Base-by-base conservation (phyloP, 768 basidiomycete genomes). In the Trametes cubensis region DNA sequence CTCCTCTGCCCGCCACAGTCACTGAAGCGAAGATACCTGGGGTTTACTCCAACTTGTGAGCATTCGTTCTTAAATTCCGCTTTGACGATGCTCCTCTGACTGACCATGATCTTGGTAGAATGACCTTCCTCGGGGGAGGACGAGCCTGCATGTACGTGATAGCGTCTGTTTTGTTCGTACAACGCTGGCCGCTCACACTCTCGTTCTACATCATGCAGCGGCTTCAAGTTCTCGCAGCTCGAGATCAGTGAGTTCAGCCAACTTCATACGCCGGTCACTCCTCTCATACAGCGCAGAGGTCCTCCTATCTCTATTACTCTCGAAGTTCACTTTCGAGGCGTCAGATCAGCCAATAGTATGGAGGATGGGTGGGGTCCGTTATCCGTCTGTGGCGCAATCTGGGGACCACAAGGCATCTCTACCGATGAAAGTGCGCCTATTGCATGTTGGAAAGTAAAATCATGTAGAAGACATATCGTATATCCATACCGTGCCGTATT, bases 171-270 rank as follows among this genome's bases (percentile, higher is more conserved):
- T n/a, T n/a, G n/a, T n/a, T n/a, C n/a, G n/a, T n/a, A n/a, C n/a
- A n/a, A n/a, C n/a, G n/a, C n/a, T n/a, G n/a, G n/a, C n/a, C n/a
- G n/a, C n/a, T n/a, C n/a, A n/a, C 23, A 23, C 18, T 30, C 5
- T 58, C 47, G 48, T 11, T 46, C 6, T 21, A 50, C 21, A 17
- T n/a, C 18, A 4, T 47, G 20, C 58, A 81, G 80, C 30, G 83
- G 81, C 0, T 82, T 83, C 74, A 82, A 83, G 66, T 83, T 85
- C 71, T 78, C 81, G 2, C 78, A 83, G 62, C 72, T 84, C 6
- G 82, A 83, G 67, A 81, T 82, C 74, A 83, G 82, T 83, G 66
- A 23, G 78, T n/a, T 15, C 34, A 34, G 6, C 46, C 6, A 4
- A 20, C 25, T 21, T 10, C 0, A 11, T 13, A 17, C n/a, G 17